Conservation (phyloP, 208 protist genomes). For the Crithidia acanthocephali region DNA sequence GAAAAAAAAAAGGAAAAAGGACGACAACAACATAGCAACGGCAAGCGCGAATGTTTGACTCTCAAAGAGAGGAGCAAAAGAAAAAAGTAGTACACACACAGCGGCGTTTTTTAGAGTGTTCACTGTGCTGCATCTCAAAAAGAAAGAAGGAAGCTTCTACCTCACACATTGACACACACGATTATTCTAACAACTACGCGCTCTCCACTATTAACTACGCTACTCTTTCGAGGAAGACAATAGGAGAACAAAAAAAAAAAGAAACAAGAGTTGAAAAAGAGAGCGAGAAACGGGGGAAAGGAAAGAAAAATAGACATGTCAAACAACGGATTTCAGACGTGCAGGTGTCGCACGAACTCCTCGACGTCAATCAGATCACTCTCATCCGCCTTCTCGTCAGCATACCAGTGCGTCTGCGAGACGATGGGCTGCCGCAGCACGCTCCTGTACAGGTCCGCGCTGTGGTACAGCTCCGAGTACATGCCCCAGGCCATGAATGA, state of each 20-base stretch:
- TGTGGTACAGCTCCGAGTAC: conserved; percentile 66
- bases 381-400: not conserved
- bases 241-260: not conserved
- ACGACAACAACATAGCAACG: not conserved
- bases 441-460: conserved; percentile 51
- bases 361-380: conserved; percentile 9
- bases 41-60: not conserved
- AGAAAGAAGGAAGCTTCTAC: not conserved
- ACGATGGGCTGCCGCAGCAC: conserved; percentile 56
- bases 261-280: no score
- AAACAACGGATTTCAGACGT: not conserved
- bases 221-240: no score
- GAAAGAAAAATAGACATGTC: not conserved
- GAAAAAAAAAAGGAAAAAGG: not conserved
- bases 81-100: not conserved
- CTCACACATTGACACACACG: no score
- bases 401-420: conserved; percentile 61
- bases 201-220: no score
- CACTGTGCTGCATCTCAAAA: not conserved
- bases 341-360: conserved; percentile 6
- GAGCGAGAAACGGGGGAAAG: not conserved
- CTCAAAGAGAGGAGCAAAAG: not conserved
- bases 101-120: no score
- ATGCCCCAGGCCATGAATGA: conserved; percentile 65
- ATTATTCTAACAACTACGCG: no score